Evolutionary conservation across 495 filamentous ascomycete genomes (phyloP), one percentile per base, ranked within the genome.

Genomic region (Xylaria venustula): DNA sequence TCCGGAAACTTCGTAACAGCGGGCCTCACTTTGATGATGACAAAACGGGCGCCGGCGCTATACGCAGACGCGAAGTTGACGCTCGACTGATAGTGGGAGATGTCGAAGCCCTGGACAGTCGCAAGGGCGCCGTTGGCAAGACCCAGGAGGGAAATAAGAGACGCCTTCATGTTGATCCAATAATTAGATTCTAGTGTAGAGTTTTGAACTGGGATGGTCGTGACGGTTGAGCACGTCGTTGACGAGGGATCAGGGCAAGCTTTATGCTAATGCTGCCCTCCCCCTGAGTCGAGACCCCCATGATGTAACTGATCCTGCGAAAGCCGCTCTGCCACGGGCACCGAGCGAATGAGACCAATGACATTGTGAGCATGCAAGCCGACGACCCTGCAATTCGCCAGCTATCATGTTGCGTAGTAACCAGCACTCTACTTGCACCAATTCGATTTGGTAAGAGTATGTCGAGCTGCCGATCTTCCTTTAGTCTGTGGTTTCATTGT

Each of bases 21-120:
- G n/a, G 22, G 12, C 32, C 55, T 54, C 47, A 81, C 86, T 79
- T 89, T 89, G 76, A 88, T 87, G 44, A 88, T 86, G 62, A 87
- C 86, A 58, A 88, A 89, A 19, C 85, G 81, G n/a, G 84, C 83
- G 20, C 86, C 86, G 17, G 74, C 63, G 20, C 54, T 71, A 59
- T 88, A 85, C 2, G 85, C 86, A 17, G 68, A 73, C 0, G 71
- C 66, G 63, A 84, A 88, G 75, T 88, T 71, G 42, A 88, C 82
- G 41, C 46, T 81, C 23, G 72, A 59, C 65, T 88, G 85, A 54
- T 85, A 87, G 63, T 81, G 67, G 15, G 86, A 88, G 64, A 89
- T 83, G 62, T 89, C 86, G 62, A 89, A 88, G 26, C 86, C 86
- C 54, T 84, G 80, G 41, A 88, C 82, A 6, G 77, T 73, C 44